phyloP scores from a whole-genome alignment of 148 eudicot species.

The Cornus kousa region DNA sequence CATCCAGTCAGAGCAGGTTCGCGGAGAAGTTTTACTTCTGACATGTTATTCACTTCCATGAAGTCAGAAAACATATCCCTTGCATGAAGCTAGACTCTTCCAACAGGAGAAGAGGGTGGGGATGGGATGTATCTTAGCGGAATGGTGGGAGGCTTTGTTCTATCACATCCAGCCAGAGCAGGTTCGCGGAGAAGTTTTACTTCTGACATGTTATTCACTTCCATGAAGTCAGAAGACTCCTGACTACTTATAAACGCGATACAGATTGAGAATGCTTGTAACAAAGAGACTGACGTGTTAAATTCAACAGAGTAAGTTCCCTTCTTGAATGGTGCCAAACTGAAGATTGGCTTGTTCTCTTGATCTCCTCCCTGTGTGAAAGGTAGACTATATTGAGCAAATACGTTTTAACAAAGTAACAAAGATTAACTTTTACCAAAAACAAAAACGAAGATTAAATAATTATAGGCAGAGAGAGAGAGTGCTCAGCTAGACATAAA shows the following conservation, averaged over 20 bases:
- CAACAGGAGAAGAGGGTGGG: conserved; percentile 36
- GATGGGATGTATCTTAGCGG: conserved; percentile 35
- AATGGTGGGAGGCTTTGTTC: conserved; percentile 19
- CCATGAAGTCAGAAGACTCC: conserved; percentile 29
- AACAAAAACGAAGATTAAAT: background rate
- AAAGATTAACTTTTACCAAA: no score
- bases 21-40: conserved; percentile 12
- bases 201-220: conserved; percentile 19
- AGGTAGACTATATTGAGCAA: background rate
- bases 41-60: conserved; percentile 19
- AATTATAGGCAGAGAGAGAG: background rate
- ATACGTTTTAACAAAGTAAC: no score
- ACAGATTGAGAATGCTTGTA: conserved; percentile 74
- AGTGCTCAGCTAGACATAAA: background rate
- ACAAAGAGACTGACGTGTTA: conserved; percentile 51
- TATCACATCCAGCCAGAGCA: conserved; percentile 1
- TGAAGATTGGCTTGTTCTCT: conserved; percentile 46
- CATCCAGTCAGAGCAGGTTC: conserved; percentile 11
- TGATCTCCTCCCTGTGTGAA: conserved; percentile 49
- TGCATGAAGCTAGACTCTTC: no score
- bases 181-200: conserved; percentile 15
- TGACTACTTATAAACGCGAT: conserved; percentile 54
- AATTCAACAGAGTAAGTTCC: conserved; percentile 66
- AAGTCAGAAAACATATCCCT: conserved; percentile 17
- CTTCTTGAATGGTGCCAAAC: conserved; percentile 50